Evolutionary conservation across 2,329 filamentous ascomycete species (phyloP).

Genomic region (Alternaria postmessia): DNA sequence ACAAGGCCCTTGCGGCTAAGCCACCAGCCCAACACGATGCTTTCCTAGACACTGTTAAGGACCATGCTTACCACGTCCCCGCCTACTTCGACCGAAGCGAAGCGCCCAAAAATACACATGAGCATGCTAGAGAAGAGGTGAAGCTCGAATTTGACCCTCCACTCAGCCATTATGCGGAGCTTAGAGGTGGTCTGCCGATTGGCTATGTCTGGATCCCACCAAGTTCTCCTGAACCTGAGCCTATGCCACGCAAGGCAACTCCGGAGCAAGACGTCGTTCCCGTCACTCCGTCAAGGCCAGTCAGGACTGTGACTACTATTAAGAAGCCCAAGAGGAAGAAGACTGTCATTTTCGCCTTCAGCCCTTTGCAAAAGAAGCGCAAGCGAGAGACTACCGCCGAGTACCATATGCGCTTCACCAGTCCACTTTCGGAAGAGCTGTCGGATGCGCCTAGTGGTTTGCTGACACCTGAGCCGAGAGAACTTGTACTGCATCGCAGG

Average conservation of each 20-base stretch:
- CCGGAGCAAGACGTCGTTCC: not conserved
- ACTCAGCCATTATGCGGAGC: constrained; percentile 5
- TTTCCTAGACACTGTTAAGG: not conserved
- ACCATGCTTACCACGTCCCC: constrained; percentile 6
- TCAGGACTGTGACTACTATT: not conserved
- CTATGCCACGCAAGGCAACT: not conserved
- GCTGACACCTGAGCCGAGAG: constrained; percentile 1
- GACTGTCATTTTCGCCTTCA: not conserved
- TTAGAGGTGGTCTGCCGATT: constrained; percentile 3
- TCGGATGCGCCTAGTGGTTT: constrained; percentile 3
- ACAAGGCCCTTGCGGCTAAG: not conserved
- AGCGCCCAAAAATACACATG: not conserved
- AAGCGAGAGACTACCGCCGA: not conserved
- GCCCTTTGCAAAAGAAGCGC: not conserved
- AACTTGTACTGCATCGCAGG: not conserved
- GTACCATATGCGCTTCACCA: not conserved
- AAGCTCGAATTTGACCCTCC: constrained; percentile 11
- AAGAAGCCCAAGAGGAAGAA: constrained; percentile 1
- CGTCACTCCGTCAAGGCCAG: not conserved
- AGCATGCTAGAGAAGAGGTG: not conserved
- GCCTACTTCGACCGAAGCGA: not conserved
- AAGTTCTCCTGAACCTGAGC: constrained; percentile 2
- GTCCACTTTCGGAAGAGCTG: constrained; percentile 2
- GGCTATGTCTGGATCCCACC: constrained; percentile 11
- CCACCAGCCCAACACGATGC: not conserved